Evolutionary conservation across 768 basidiomycete species (phyloP).

Genomic region (Mrakia gelida): DNA sequence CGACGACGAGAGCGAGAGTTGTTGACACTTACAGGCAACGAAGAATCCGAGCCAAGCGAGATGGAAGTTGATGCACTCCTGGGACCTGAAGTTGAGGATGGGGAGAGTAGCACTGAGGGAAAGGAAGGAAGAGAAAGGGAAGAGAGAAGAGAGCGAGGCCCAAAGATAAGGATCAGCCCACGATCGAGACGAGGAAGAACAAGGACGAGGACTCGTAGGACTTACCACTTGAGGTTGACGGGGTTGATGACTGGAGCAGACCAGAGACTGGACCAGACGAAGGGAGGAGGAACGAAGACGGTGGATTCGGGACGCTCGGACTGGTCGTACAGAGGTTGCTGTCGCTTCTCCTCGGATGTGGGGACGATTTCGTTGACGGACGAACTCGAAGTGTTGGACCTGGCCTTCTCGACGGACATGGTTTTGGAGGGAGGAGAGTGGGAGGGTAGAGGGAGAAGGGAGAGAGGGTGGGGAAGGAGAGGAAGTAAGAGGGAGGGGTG

Average conservation of each 20-base stretch:
- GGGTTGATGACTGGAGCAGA: conserved; percentile 50
- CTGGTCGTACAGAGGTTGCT: neutral
- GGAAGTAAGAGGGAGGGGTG: neutral
- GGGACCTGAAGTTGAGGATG: conserved; percentile 51
- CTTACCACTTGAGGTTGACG: conserved; percentile 54
- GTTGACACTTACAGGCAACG: conserved; percentile 43
- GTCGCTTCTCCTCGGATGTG: conserved; percentile 6
- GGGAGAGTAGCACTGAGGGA: conserved; percentile 49
- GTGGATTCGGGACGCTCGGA: neutral
- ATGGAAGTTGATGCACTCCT: conserved; percentile 55
- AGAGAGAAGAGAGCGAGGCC: too few relatives aligned
- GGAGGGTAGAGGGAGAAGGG: neutral
- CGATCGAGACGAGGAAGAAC: conserved; percentile 50
- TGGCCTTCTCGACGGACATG: conserved; percentile 9
- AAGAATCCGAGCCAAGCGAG: conserved; percentile 43
- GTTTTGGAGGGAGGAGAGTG: neutral
- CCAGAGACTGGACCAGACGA: conserved; percentile 33
- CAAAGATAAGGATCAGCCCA: neutral
- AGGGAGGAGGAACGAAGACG: conserved; percentile 38
- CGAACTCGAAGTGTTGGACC: neutral
- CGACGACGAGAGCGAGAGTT: conserved; percentile 43
- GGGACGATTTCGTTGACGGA: neutral
- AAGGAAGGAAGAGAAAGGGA: neutral
- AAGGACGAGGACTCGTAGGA: conserved; percentile 47
- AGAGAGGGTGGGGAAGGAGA: neutral